Conservation (phyloP, 2,329 filamentous ascomycete genomes). For the Epichloe glyceriae region DNA sequence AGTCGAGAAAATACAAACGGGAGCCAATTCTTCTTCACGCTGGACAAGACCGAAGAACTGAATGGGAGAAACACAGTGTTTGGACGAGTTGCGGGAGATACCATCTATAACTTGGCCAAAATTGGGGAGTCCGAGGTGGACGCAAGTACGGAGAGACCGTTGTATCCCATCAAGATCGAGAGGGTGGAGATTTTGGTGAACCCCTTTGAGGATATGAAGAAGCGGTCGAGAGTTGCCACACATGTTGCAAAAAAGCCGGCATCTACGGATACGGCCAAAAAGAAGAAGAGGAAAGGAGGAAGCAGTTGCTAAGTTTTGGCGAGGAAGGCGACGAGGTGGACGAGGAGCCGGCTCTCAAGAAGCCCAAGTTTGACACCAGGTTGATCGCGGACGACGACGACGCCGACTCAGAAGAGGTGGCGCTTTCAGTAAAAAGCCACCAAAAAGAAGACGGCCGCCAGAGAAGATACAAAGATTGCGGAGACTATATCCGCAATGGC, state of each 20-base stretch:
- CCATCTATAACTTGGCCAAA: slow-evolving; percentile 89
- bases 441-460: slow-evolving; percentile 17
- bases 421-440: slow-evolving; percentile 12
- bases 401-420: slow-evolving; percentile 18
- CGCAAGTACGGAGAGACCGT: slow-evolving; percentile 65
- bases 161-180: slow-evolving; percentile 74
- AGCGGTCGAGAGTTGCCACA: slow-evolving; percentile 45
- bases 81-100: slow-evolving; percentile 81
- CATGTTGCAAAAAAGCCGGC: slow-evolving; percentile 26
- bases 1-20: slow-evolving; percentile 68
- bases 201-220: slow-evolving; percentile 71
- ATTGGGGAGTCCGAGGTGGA: slow-evolving; percentile 81
- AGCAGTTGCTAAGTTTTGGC: slow-evolving; percentile 67
- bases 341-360: slow-evolving; percentile 50
- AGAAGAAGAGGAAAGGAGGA: slow-evolving; percentile 61
- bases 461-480: slow-evolving; percentile 16
- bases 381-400: slow-evolving; percentile 47
- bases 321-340: slow-evolving; percentile 48
- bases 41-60: slow-evolving; percentile 74
- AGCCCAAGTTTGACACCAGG: slow-evolving; percentile 66
- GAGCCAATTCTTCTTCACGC: slow-evolving; percentile 93
- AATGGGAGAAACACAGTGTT: slow-evolving; percentile 88
- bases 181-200: slow-evolving; percentile 66
- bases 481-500: slow-evolving; percentile 5
- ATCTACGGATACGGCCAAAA: slow-evolving; percentile 37